Conservation (phyloP, 2,329 filamentous ascomycete species). For the Mycosphaerella sp. region DNA sequence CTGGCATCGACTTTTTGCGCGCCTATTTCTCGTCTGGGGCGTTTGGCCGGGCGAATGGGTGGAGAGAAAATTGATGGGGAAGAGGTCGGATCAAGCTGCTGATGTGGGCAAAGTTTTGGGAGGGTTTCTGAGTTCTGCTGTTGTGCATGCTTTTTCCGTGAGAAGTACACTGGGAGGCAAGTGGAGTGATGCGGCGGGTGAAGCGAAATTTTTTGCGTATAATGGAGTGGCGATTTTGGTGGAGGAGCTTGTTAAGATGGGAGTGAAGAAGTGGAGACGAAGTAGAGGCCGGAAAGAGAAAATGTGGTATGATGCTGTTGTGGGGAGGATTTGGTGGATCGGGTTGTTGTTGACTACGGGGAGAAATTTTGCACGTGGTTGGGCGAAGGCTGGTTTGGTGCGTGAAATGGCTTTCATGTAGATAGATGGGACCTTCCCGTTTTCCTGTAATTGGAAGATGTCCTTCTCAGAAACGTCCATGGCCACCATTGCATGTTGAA, state of each 20-base stretch:
- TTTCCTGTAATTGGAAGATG: too few relatives aligned
- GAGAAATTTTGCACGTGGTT: conserved; percentile 40
- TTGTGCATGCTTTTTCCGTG: conserved; percentile 40
- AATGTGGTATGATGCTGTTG: conserved; percentile 30
- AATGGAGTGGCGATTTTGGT: conserved; percentile 30
- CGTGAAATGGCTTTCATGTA: conserved; percentile 35
- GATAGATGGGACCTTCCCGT: background rate
- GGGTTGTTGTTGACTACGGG: conserved; percentile 36
- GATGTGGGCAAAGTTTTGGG: conserved; percentile 42
- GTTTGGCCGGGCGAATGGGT: conserved; percentile 43
- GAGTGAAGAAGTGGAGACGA: conserved; percentile 20
- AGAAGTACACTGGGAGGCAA: conserved; percentile 37
- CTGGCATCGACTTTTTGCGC: conserved; percentile 42
- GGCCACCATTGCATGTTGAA: too few relatives aligned
- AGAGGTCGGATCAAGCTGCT: conserved; percentile 31
- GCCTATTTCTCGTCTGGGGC: conserved; percentile 42
- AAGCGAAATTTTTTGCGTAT: conserved; percentile 31
- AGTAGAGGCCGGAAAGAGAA: conserved; percentile 16
- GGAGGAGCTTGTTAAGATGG: conserved; percentile 25
- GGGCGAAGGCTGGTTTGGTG: conserved; percentile 39
- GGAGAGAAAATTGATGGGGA: conserved; percentile 37
- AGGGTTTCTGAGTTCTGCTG: conserved; percentile 38
- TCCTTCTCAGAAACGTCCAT: too few relatives aligned
- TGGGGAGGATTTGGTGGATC: conserved; percentile 41
- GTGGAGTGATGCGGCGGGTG: conserved; percentile 29